Percentiles rank a stretch among this genome's conserved stretches.
Evolutionary conservation across 2,329 filamentous ascomycete genomes (phyloP).

Genomic region (Ophiostoma sp.): DNA sequence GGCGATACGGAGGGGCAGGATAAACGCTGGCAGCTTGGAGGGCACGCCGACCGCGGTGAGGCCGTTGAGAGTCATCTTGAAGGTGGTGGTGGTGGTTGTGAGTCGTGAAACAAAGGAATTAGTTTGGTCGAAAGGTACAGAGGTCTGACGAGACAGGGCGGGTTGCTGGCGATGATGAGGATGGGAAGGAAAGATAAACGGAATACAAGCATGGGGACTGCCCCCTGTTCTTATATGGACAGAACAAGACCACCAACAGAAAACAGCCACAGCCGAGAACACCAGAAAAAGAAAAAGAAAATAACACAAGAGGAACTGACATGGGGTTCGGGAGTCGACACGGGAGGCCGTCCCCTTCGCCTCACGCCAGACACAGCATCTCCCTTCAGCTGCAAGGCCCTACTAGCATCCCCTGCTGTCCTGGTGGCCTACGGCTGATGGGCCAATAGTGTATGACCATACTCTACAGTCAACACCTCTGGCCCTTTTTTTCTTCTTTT

Average conservation of each 20-base stretch:
- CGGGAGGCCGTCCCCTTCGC: neutral
- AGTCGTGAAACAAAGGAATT: neutral
- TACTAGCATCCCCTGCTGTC: neutral
- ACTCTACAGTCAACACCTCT: neutral
- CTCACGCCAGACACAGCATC: neutral
- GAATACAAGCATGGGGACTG: neutral
- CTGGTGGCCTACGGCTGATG: neutral
- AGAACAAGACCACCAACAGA: neutral
- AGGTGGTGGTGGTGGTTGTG: neutral
- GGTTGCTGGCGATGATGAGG: neutral
- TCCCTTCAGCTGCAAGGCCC: neutral
- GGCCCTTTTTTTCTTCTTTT: neutral
- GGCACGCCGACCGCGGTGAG: slow-evolving; percentile 43
- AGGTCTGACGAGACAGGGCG: neutral
- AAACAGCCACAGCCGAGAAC: neutral
- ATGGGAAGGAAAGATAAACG: neutral
- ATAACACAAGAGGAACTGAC: neutral
- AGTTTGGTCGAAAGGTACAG: too few species aligned
- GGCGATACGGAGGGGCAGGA: slow-evolving; percentile 42
- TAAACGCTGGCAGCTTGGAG: slow-evolving; percentile 38
- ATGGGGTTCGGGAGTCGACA: neutral
- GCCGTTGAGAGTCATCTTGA: slow-evolving; percentile 31
- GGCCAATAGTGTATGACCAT: neutral
- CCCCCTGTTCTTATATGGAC: neutral
- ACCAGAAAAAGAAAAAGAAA: neutral